Base-by-base conservation (phyloP, 179 eudicot genomes). In the Beta lomatogona region DNA sequence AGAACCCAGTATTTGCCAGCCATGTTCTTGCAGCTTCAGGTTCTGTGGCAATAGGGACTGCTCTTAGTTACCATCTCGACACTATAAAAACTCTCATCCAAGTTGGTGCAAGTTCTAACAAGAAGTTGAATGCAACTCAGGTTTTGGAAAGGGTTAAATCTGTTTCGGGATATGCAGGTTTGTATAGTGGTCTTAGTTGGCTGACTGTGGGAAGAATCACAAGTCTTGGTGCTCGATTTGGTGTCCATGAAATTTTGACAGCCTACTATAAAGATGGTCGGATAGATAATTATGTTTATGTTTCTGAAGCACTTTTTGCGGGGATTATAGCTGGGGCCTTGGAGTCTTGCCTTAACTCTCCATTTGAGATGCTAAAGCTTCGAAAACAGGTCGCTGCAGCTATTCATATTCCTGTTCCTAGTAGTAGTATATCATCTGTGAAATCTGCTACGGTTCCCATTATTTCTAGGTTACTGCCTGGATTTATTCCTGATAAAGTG, bases 231-330 rank as follows among this genome's bases (percentile, higher is more conserved):
- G 89, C 86, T 80, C 94, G 99, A 67, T 96, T 94, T 81, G 98
- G 97, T 71, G 84, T 89, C 67, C 91, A 91, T 82, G 99, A 96
- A 84, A 81, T 96, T 80, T 52, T 96, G 82, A 89, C 99, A 60
- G 93, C 98, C 50, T 91, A 88, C 64, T 89, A 76, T 85, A 96
- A 91, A 90, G 99, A 96, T 87, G 99, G 99, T n/a, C 89, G 99
- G 31, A 88, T 83, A 83, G 93, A 92, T 85, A 91, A 89, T 69
- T 79, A 86, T 82, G 91, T 94, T 28, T 77, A 91, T 82, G 87
- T 87, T 77, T 87, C 94, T 45, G 99, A 96, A 86, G 97, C 99
- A 53, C 88, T 96, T 63, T 76, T 91, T 76, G 92, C 97, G 19
- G 99, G 99, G 83, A 76, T 92, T 64, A 94, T 88, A 75, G 86